phyloP scores from a whole-genome alignment of 257 asterid species.

The Solanum chaucha region DNA sequence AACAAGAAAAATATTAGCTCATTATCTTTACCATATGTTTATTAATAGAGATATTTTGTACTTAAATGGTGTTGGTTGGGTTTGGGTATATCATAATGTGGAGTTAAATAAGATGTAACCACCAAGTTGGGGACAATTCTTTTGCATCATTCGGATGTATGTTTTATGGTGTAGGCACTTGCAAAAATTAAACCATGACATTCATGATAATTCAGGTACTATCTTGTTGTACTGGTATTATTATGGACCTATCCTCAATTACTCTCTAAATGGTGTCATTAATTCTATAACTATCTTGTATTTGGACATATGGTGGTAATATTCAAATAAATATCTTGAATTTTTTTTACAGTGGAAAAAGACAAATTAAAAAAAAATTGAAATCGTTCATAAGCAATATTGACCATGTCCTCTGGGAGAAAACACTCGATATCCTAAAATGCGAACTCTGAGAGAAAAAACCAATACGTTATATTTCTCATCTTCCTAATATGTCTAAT shows the following conservation, averaged over 20 bases:
- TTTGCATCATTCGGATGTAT: neutral
- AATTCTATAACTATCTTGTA: neutral
- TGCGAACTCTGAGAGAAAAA: no score
- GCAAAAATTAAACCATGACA: neutral
- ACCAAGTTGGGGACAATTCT: neutral
- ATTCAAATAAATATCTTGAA: neutral
- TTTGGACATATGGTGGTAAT: neutral
- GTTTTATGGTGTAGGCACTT: neutral
- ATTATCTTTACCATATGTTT: no score
- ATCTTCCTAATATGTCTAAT: no score
- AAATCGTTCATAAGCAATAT: neutral
- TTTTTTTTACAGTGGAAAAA: neutral
- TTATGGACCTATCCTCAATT: neutral
- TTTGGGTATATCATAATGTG: neutral
- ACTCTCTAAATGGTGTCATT: neutral
- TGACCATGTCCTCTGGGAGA: no score
- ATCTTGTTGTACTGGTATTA: neutral
- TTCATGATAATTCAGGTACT: neutral
- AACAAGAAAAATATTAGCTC: no score
- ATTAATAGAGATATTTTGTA: neutral
- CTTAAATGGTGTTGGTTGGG: neutral
- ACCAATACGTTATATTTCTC: no score
- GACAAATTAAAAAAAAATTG: neutral
- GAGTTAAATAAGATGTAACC: neutral
- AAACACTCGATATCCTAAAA: no score